phyloP scores from a whole-genome alignment of 2,329 filamentous ascomycete species.

The Sphaceloma murrayae region DNA sequence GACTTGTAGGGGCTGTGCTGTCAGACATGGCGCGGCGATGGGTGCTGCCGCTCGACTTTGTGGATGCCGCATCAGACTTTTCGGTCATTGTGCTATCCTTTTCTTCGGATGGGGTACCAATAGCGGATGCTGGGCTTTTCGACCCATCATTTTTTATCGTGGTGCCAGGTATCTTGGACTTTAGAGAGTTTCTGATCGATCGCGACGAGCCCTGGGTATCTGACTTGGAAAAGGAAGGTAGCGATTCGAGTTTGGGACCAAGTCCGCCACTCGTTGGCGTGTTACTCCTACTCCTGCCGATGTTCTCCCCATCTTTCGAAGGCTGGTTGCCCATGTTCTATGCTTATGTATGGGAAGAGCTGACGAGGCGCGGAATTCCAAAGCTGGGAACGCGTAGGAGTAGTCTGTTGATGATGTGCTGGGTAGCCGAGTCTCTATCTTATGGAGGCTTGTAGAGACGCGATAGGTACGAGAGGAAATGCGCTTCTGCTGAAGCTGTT shows the following conservation, averaged over 20 bases:
- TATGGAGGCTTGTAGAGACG: conserved; percentile 39
- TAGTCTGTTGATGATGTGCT: no score
- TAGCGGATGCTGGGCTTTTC: conserved; percentile 56
- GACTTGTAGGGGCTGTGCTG: conserved; percentile 30
- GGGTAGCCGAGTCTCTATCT: no score
- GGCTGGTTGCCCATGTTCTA: conserved; percentile 63
- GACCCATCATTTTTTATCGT: conserved; percentile 66
- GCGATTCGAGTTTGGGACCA: conserved; percentile 62
- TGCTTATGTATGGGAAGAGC: background rate
- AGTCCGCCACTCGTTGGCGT: conserved; percentile 38
- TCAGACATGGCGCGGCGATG: conserved; percentile 27
- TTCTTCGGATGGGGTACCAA: conserved; percentile 39
- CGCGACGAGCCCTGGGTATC: conserved; percentile 89
- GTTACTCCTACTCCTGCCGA: conserved; percentile 25
- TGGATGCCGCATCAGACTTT: conserved; percentile 64
- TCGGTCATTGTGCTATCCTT: conserved; percentile 47
- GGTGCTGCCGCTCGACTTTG: conserved; percentile 56
- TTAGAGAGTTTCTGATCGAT: conserved; percentile 69
- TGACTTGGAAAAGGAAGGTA: conserved; percentile 82
- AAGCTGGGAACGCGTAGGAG: no score
- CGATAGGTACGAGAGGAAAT: conserved; percentile 37
- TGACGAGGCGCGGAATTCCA: background rate
- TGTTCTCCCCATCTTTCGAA: conserved; percentile 47
- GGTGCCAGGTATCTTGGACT: conserved; percentile 77
- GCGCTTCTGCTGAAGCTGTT: conserved; percentile 33